A percentile compares a stretch with the other conserved stretches of the same genome.
phyloP scores from a whole-genome alignment of 441 rosid species.

The Arabidopsis hybrid region DNA sequence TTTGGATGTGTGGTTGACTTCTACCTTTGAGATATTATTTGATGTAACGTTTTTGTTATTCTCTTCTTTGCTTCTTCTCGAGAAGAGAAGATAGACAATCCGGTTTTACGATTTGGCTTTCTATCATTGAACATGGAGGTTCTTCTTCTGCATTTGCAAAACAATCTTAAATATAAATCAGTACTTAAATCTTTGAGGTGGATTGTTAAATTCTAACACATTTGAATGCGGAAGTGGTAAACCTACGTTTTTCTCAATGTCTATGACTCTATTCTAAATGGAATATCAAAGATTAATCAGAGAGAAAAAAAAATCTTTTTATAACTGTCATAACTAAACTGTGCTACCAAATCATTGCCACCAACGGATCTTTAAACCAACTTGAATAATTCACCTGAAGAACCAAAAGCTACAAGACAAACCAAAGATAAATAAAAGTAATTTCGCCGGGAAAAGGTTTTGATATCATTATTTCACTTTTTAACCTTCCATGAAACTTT shows the following conservation, averaged over 20 bases:
- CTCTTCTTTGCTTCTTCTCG: neutral
- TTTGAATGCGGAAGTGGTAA: neutral
- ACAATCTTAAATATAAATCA: neutral
- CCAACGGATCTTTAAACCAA: neutral
- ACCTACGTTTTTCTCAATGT: too few relatives aligned
- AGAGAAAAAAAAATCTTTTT: too few relatives aligned
- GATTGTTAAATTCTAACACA: neutral
- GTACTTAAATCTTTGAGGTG: neutral
- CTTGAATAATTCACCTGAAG: constrained; percentile 15
- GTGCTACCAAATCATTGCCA: too few relatives aligned
- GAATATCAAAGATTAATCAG: neutral
- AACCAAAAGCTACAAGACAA: too few relatives aligned
- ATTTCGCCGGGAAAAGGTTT: neutral
- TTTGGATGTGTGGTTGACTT: constrained; percentile 23
- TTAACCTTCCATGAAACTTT: neutral
- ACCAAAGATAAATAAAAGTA: too few relatives aligned
- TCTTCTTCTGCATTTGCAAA: neutral
- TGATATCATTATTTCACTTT: neutral
- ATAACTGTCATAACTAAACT: too few relatives aligned
- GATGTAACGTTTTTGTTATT: neutral
- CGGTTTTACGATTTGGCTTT: neutral
- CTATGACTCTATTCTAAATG: too few relatives aligned
- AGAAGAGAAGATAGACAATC: neutral
- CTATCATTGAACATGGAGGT: neutral
- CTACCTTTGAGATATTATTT: neutral